These are phyloP conservation scores for Aspergillus mulundensis DNA, from an alignment of 495 filamentous ascomycete species.

Conservation along the genomic window DNA sequence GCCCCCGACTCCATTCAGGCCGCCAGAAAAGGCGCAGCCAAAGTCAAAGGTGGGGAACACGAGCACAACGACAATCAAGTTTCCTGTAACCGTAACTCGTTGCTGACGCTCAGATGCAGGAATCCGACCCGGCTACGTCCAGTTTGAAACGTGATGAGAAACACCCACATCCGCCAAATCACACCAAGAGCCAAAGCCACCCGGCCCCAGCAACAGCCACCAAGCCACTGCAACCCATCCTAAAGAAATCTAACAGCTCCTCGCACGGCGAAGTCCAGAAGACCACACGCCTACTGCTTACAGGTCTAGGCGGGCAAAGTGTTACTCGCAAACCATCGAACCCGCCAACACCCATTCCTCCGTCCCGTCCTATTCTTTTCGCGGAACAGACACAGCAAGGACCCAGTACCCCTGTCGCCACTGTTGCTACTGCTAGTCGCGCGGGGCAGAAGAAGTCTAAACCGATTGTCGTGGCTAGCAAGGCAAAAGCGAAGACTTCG, in stretches of 20 bases:
- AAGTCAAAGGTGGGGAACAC: constrained; percentile 2
- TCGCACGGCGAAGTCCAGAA: constrained; percentile 28
- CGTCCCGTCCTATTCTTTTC: constrained; percentile 14
- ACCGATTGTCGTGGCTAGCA: constrained; percentile 29
- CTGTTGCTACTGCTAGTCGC: background rate
- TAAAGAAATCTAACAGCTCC: constrained; percentile 33
- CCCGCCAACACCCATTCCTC: constrained; percentile 23
- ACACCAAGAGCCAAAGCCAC: background rate
- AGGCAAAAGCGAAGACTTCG: constrained; percentile 24
- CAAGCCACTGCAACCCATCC: constrained; percentile 31
- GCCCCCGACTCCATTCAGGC: background rate
- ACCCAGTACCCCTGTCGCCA: background rate
- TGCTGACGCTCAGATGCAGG: constrained; percentile 2
- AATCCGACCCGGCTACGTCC: constrained; percentile 1
- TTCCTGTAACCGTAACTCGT: background rate
- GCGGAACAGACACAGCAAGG: background rate
- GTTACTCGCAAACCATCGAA: constrained; percentile 34
- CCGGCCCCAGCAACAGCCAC: background rate
- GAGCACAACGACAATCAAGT: background rate
- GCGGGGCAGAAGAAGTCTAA: constrained; percentile 33
- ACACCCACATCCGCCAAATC: background rate
- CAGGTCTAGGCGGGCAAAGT: constrained; percentile 23
- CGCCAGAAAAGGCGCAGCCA: constrained; percentile 4
- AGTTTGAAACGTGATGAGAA: constrained; percentile 5
- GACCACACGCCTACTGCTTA: constrained; percentile 33